A percentile compares a stretch with the other conserved stretches of the same genome.
These are phyloP conservation scores for Coemansia sp. DNA, from an alignment of 192 early-diverging fungal genomes.

Conservation along the genomic window DNA sequence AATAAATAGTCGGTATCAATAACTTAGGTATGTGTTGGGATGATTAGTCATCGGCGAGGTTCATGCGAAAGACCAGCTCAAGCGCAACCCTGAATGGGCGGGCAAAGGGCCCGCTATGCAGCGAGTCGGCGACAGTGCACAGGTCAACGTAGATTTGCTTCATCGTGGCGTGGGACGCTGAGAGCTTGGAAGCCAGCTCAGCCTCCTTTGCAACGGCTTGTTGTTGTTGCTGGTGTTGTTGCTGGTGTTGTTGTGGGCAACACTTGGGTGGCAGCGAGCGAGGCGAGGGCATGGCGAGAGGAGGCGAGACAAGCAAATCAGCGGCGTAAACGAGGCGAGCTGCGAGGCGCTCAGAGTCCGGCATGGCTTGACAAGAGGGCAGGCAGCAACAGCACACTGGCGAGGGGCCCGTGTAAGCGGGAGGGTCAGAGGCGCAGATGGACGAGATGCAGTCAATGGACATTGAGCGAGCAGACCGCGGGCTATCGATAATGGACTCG, in stretches of 20 bases:
- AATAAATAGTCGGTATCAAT: neutral
- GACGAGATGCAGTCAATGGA: conserved; percentile 51
- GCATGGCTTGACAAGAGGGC: neutral
- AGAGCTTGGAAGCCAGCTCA: neutral
- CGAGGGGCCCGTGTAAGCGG: neutral
- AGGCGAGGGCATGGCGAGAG: neutral
- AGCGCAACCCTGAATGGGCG: conserved; percentile 57
- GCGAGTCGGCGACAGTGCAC: conserved; percentile 57
- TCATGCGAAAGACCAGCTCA: conserved; percentile 60
- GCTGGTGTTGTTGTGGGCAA: neutral
- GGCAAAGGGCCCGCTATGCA: conserved; percentile 58
- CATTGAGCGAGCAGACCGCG: conserved; percentile 41
- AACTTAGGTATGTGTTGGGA: neutral
- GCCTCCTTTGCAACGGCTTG: neutral
- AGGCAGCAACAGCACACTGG: too few relatives aligned
- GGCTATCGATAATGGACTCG: conserved; percentile 47
- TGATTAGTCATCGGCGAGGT: conserved; percentile 21
- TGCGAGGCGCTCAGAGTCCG: too few relatives aligned
- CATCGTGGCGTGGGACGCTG: neutral
- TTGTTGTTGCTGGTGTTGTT: neutral
- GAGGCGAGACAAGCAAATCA: neutral
- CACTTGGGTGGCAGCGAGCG: neutral
- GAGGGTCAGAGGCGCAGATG: conserved; percentile 8
- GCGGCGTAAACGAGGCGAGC: neutral
- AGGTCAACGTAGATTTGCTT: conserved; percentile 38